Conservation (phyloP, 1,284 basidiomycete species). For the Macrocybe sp. region DNA sequence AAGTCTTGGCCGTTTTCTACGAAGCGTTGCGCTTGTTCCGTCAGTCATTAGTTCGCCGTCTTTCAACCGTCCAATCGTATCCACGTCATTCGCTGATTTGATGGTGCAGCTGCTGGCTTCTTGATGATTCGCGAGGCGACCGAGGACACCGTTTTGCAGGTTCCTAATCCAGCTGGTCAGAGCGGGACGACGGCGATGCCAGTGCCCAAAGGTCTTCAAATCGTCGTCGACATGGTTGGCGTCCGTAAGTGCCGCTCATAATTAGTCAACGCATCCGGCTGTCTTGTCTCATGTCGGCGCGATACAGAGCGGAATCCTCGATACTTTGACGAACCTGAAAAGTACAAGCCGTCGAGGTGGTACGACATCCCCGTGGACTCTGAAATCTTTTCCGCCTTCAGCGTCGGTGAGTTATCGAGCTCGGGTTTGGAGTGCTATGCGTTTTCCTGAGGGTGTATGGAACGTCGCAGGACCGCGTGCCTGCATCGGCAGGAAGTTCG, state of each 20-base stretch:
- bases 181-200: constrained; percentile 23
- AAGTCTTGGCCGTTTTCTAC: constrained; percentile 39
- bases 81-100: neutral
- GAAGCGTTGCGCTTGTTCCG: constrained; percentile 43
- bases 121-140: constrained; percentile 25
- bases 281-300: neutral
- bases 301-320: constrained; percentile 29
- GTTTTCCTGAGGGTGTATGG: no score
- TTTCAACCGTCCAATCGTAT: neutral
- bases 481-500: constrained; percentile 53
- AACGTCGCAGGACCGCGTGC: constrained; percentile 36
- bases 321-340: constrained; percentile 28
- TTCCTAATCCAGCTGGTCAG: constrained; percentile 25
- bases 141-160: constrained; percentile 25
- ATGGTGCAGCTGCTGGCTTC: constrained; percentile 23
- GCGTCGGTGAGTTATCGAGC: constrained; percentile 31
- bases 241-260: constrained; percentile 34
- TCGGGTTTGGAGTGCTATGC: neutral
- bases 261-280: constrained; percentile 11
- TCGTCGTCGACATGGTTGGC: constrained; percentile 47
- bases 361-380: constrained; percentile 25
- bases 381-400: constrained; percentile 41
- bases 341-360: constrained; percentile 29
- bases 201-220: constrained; percentile 26
- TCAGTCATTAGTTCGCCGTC: constrained; percentile 21